Evolutionary conservation across 495 filamentous ascomycete species (phyloP).

Genomic region (Pseudotulostoma volvatum): DNA sequence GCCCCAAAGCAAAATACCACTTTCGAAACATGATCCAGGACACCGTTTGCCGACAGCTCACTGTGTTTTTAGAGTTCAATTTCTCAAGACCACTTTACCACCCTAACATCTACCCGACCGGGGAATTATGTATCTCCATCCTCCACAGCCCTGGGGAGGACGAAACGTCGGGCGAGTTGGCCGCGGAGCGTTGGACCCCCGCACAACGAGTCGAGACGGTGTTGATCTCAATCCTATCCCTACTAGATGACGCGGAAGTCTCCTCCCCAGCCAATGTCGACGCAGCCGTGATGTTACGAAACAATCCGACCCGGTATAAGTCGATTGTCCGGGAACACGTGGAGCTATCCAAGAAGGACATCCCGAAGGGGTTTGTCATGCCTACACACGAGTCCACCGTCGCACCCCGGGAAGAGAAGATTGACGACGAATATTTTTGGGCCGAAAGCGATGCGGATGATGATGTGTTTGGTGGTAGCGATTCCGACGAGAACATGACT

Average conservation of each 20-base stretch:
- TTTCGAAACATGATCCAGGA: too few relatives aligned
- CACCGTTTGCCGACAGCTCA: not conserved
- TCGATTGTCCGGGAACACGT: constrained; percentile 50
- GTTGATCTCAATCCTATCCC: constrained; percentile 77
- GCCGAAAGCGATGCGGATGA: constrained; percentile 64
- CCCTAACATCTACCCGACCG: constrained; percentile 85
- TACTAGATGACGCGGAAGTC: constrained; percentile 87
- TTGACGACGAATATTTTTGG: constrained; percentile 60
- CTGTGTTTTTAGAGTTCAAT: constrained; percentile 43
- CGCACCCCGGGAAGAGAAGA: constrained; percentile 43
- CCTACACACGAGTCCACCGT: constrained; percentile 50
- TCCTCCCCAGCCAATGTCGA: constrained; percentile 91
- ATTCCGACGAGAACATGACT: constrained; percentile 33
- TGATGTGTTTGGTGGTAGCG: constrained; percentile 62
- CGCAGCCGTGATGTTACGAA: constrained; percentile 71
- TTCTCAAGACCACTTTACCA: constrained; percentile 74
- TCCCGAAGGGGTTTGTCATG: constrained; percentile 72
- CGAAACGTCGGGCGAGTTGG: constrained; percentile 74
- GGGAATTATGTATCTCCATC: constrained; percentile 90
- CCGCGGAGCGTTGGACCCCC: constrained; percentile 82
- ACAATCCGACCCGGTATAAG: constrained; percentile 50
- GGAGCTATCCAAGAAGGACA: constrained; percentile 54
- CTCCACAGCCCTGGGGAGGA: constrained; percentile 86
- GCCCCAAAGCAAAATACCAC: too few relatives aligned
- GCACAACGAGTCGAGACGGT: constrained; percentile 89